Percentiles rank a stretch among this genome's conserved stretches.
Conservation (phyloP, 805 yeast species). For the Metschnikowia vanudenii region DNA sequence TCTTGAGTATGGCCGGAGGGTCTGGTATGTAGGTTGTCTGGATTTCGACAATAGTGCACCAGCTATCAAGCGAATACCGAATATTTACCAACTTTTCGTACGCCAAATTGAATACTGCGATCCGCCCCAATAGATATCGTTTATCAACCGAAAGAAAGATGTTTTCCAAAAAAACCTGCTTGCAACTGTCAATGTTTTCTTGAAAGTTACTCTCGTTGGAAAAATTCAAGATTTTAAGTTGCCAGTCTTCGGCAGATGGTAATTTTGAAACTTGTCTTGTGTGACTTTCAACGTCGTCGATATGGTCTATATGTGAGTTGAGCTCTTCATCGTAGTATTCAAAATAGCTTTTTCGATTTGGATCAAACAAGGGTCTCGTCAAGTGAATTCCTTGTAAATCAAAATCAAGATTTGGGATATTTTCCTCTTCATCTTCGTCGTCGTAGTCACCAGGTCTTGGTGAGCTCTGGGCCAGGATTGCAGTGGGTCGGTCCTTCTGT, state of each 20-base stretch:
- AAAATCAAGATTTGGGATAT: slow-evolving; percentile 7
- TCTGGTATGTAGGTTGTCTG: slow-evolving; percentile 62
- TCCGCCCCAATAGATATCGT: slow-evolving; percentile 61
- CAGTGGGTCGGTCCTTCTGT: slow-evolving; percentile 70
- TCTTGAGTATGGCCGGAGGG: slow-evolving; percentile 46
- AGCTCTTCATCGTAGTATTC: slow-evolving; percentile 22
- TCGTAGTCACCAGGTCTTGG: slow-evolving; percentile 39
- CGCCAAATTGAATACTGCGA: slow-evolving; percentile 74
- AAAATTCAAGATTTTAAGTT: slow-evolving; percentile 41
- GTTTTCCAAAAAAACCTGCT: slow-evolving; percentile 53
- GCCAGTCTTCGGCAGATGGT: slow-evolving; percentile 37
- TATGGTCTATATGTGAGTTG: slow-evolving; percentile 14
- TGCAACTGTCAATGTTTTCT: neutral
- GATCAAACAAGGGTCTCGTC: slow-evolving; percentile 4
- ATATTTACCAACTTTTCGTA: slow-evolving; percentile 67
- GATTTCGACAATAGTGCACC: slow-evolving; percentile 74
- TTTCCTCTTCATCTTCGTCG: slow-evolving; percentile 19
- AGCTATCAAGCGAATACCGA: slow-evolving; percentile 72
- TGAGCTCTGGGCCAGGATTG: slow-evolving; percentile 66
- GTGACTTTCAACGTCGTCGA: slow-evolving; percentile 19
- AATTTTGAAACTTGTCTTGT: slow-evolving; percentile 14
- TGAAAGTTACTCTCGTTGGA: slow-evolving; percentile 18
- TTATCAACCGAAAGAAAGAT: slow-evolving; percentile 58
- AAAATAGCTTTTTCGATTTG: slow-evolving; percentile 10
- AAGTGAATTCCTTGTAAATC: slow-evolving; percentile 1